Evolutionary conservation across 495 filamentous ascomycete species (phyloP).

Genomic region (Astrothelium subdiscretum): DNA sequence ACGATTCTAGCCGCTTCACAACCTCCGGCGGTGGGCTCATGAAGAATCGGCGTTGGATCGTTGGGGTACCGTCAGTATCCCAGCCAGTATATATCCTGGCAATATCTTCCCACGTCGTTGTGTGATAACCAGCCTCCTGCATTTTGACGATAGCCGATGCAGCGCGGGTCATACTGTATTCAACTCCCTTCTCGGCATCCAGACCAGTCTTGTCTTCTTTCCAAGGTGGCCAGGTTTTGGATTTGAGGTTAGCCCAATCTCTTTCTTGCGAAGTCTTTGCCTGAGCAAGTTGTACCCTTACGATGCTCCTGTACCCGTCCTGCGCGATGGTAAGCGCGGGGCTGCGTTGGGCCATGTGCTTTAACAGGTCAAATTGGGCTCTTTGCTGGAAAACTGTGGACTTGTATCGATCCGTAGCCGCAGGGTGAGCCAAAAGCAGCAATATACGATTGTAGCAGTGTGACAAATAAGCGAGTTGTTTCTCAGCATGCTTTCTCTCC

Average conservation of each 20-base stretch:
- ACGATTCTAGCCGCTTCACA: not conserved
- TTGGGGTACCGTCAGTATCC: conserved; percentile 59
- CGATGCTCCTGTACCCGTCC: conserved; percentile 51
- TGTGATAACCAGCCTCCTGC: conserved; percentile 51
- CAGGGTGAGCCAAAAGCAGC: conserved; percentile 41
- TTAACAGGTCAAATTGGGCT: conserved; percentile 52
- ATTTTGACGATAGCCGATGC: conserved; percentile 45
- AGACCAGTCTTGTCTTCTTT: conserved; percentile 50
- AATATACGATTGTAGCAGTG: conserved; percentile 42
- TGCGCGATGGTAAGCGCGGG: conserved; percentile 46
- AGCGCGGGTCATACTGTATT: conserved; percentile 48
- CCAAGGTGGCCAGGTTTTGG: conserved; percentile 60
- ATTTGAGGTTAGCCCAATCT: conserved; percentile 47
- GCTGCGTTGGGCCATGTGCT: conserved; percentile 45
- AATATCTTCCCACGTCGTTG: conserved; percentile 43
- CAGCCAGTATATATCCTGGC: conserved; percentile 50
- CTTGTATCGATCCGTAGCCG: conserved; percentile 37
- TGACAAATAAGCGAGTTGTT: conserved; percentile 16
- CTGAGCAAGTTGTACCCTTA: conserved; percentile 50
- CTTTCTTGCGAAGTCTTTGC: conserved; percentile 48
- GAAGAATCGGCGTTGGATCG: conserved; percentile 45
- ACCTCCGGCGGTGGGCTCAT: conserved; percentile 11
- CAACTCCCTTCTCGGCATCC: conserved; percentile 42
- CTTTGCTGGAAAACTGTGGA: conserved; percentile 40
- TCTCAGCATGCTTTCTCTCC: not conserved